Base-by-base conservation (phyloP, 805 yeast species). In the Teunomyces lycoperdinae region DNA sequence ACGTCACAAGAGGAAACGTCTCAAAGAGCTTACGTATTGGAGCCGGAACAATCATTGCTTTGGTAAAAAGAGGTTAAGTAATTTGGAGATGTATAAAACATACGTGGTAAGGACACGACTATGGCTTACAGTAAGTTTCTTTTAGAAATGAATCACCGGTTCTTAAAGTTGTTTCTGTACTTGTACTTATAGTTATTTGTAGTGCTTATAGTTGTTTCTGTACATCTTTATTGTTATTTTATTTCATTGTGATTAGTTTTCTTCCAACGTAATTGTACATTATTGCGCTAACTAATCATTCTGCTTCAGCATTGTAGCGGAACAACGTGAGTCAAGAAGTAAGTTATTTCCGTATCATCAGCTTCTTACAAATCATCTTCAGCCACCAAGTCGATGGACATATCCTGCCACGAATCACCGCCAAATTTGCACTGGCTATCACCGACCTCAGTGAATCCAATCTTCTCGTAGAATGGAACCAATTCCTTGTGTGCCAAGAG, bases 401-500 rank as follows among this genome's bases (percentile, higher is more conserved):
- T 61, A 58, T 84, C 87, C 53, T 74, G 74, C 91, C 91, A 86
- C 31, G 68, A 65, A 28, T 65, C 77, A 43, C 78, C 84, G 26
- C 80, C 92, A 64, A 75, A 78, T 39, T 69, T 63, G 58, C 87
- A 81, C 20, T 72, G 66, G 53, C 87, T 84, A 44, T 71, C 71
- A 34, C 96, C 97, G 43, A 73, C 71, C 56, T 84, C 82, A 50
- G 74, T 70, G 67, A 92, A 94, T 0, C 96, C 97, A 33, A 89
- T 76, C 56, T 85, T 80, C 58, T 82, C 84, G 70, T 92, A 92
- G 66, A 91, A 91, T 16, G 86, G 84, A 14, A 84, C 68, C 58
- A 89, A 74, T 20, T 76, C 71, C 42, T 81, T 78, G 59, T 87
- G 89, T 28, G 90, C 87, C 50, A 92, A 77, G 29, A 92, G 73